Evolutionary conservation across 2,329 filamentous ascomycete genomes (phyloP), one percentile per base, ranked within the genome.

Genomic region (Diplodia seriata): DNA sequence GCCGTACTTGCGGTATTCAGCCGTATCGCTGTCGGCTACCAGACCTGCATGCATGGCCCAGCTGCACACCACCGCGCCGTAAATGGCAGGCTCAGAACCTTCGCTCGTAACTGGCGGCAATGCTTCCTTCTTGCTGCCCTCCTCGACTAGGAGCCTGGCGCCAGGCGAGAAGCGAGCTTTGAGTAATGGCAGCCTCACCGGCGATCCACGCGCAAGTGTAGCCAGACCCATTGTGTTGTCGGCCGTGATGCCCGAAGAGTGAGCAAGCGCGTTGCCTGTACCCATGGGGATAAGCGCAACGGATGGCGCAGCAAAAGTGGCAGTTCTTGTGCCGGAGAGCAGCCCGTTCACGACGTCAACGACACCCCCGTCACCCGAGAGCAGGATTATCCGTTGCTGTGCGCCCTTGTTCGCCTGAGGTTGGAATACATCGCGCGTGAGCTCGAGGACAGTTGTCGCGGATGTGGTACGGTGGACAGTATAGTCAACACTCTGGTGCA

Each of bases 21-120:
- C 83, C 0, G 94, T 96, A 78, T 98, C 94, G 78, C 91, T 95
- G 81, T 97, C 93, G 73, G 92, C 93, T 26, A 98, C 93, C 3
- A 98, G 85, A 51, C 90, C 89, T 36, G 94, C 92, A 75, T 98
- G 94, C 74, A 98, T 88, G 23, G 91, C 94, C 86, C 96, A 97
- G 77, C 91, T 95, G 54, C 90, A 90, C 1, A 98, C 94, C 26
- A 97, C 92, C 29, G 90, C 91, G 31, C 93, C 94, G 73, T 91
- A 86, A 2, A 85, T 73, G 0, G 73, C 73, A 0, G 76, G 76
- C 0, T 69, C 73, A 4, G 72, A 76, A 62, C 71, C 75, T 29
- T 56, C 59, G 38, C 26, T 78, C 73, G 43, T 11, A 4, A 38
- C 78, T 72, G n/a, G 77, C 1, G 77, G 71, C 4, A 79, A 71